Evolutionary conservation across 768 basidiomycete species (phyloP).

Genomic region (Xerocomellus intermedius): DNA sequence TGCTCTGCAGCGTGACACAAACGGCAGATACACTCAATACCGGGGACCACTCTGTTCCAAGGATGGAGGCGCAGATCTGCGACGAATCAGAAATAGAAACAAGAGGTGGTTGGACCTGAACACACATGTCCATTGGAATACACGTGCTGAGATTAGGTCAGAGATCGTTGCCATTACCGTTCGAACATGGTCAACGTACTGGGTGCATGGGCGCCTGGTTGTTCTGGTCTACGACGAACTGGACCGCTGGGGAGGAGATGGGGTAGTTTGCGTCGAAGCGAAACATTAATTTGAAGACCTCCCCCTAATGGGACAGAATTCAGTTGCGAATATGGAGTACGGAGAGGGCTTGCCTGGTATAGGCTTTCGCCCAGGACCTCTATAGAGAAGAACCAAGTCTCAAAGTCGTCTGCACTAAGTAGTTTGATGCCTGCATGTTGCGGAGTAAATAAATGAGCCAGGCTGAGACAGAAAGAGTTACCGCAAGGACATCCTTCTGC

Average conservation of each 20-base stretch:
- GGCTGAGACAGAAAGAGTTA: constrained; percentile 25
- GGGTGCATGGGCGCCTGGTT: constrained; percentile 76
- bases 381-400: constrained; percentile 75
- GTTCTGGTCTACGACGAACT: constrained; percentile 69
- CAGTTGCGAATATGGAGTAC: not conserved
- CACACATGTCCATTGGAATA: constrained; percentile 86
- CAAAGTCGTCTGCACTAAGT: constrained; percentile 72
- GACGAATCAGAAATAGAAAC: constrained; percentile 16
- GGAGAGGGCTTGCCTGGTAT: constrained; percentile 53
- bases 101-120: not conserved
- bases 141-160: constrained; percentile 56
- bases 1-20: constrained; percentile 85
- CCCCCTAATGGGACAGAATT: constrained; percentile 48
- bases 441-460: constrained; percentile 1
- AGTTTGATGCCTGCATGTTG: constrained; percentile 61
- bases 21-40: constrained; percentile 81
- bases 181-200: constrained; percentile 41
- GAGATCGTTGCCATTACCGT: constrained; percentile 2
- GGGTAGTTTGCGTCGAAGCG: constrained; percentile 81
- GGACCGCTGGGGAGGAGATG: constrained; percentile 84
- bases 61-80: constrained; percentile 87
- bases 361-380: constrained; percentile 82
- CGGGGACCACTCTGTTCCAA: constrained; percentile 88
- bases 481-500: constrained; percentile 67
- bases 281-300: constrained; percentile 77